Base-by-base conservation (phyloP, 108 stramenopile species). In the Cyclotella atomus region DNA sequence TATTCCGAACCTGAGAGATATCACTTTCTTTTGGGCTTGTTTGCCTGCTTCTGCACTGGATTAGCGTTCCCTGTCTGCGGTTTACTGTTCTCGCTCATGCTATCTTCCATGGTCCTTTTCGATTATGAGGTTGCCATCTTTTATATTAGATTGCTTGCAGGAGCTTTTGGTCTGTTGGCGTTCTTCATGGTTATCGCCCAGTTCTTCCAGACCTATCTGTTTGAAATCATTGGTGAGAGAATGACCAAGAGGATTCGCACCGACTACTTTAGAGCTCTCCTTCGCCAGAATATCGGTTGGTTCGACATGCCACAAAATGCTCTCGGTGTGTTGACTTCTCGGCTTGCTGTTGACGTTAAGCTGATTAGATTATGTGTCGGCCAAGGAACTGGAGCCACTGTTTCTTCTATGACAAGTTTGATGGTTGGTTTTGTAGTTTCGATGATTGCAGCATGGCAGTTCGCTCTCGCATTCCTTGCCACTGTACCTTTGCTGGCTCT, bases 401-500 rank as follows among this genome's bases (percentile, higher is more conserved):
- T 76, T 25, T 69, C 54, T 19, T 62, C 71, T 0, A 36, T 44
- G 45, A 61, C 62, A 3, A 29, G 25, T 32, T 23, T 83, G 64
- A 20, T 65, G 25, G 73, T 68, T n/a, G 88, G 84, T 9, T 47
- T 87, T 24, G 38, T 78, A 38, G 76, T 89, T 33, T 66, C 85
- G 1, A 83, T 89, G 68, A 24, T 74, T 30, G 84, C 81, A 12
- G 79, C 81, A 10, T 83, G 78, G 75, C 68, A 78, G 30, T 70
- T 89, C 41, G 63, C 84, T 28, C 45, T 87, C 12, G 86, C 79
- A 23, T 64, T 89, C 50, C 29, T 87, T 23, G 83, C 68, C 24
- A 86, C 86, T 45, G 41, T 88, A 68, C 89, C 89, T n/a, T 38
- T 89, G 23, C 49, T 88, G 30, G 59, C 83, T 3, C 17, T 88